Base-by-base conservation (phyloP, 2,329 filamentous ascomycete genomes). In the Achaetomium macrosporum region DNA sequence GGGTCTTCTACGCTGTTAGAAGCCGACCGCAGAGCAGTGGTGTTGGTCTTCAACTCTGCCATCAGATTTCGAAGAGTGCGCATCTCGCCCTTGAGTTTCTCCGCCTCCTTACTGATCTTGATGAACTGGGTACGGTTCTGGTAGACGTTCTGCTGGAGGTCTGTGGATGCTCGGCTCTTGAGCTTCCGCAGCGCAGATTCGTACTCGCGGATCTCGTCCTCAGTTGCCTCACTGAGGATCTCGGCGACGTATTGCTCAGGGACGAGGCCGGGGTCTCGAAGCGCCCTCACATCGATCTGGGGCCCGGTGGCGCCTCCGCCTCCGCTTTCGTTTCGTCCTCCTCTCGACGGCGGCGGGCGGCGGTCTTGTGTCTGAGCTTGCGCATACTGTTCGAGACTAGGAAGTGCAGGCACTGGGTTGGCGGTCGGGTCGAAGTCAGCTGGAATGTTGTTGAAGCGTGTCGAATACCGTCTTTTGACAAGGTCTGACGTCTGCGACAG, bases 61-160 rank as follows among this genome's bases (percentile, higher is more conserved):
- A 99, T 96, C 48, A 97, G 78, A 59, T 89, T 89, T 42, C 88
- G 83, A 31, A 99, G 79, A 7, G 88, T 88, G 48, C 89, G 83
- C 93, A 99, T 97, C 69, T 99, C 93, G 51, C 83, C 83, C 72
- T 97, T 97, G 53, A 99, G 82, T 73, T 96, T 96, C 71, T 99
- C 93, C 2, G 95, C 93, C 73, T 99, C 93, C 71, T 97, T 96
- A 68, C 91, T 96, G 69, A 99, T 97, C 71, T 95, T 95, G 76
- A 99, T 97, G 66, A 99, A 99, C 65, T 97, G 93, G 0, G 90
- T 95, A 45, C 93, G 84, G 70, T 99, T 99, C 69, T 96, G 91
- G 71, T 95, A 92, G 47, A 99, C 87, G 70, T 91, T 97, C 66
- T 95, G 89, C 69, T 97, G 92, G 19, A 99, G 76, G 62, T 97